Percentiles rank a stretch among this genome's conserved stretches.
phyloP scores from a whole-genome alignment of 352 stramenopile genomes.

The Pythium oligandrum region DNA sequence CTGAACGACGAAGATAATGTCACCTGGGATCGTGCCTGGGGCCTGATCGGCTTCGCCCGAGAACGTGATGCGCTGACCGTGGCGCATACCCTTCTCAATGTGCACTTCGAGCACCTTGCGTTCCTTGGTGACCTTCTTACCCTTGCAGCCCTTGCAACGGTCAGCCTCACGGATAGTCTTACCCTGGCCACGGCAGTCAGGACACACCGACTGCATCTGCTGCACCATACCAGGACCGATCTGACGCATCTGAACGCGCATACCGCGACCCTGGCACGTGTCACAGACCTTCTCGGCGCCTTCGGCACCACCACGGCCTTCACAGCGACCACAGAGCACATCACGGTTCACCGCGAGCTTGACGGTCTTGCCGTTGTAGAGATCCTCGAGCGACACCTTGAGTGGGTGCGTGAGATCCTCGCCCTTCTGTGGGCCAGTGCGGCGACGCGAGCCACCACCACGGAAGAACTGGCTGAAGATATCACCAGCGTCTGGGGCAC shows the following conservation, averaged over 20 bases:
- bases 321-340: conserved; percentile 85
- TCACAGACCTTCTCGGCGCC: conserved; percentile 92
- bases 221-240: conserved; percentile 98
- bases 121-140: conserved; percentile 95
- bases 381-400: conserved; percentile 97
- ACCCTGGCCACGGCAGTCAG: conserved; percentile 92
- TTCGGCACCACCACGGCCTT: conserved; percentile 88
- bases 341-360: conserved; percentile 97
- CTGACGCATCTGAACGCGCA: conserved; percentile 94
- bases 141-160: conserved; percentile 90
- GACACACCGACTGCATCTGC: conserved; percentile 95
- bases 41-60: conserved; percentile 95
- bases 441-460: conserved; percentile 51
- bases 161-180: conserved; percentile 93
- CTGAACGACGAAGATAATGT: conserved; percentile 98
- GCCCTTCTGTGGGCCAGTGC: conserved; percentile 90
- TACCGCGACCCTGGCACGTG: conserved; percentile 94
- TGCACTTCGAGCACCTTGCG: conserved; percentile 98
- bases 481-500: conserved; percentile 75
- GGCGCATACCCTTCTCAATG: conserved; percentile 97
- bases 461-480: conserved; percentile 99
- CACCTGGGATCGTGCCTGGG: conserved; percentile 81
- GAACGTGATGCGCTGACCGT: conserved; percentile 98
- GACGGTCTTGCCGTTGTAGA: conserved; percentile 99
- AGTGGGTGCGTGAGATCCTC: conserved; percentile 94